phyloP scores from a whole-genome alignment of 129 eudicot genomes.

The Pseudognaphalium luteoalbum region DNA sequence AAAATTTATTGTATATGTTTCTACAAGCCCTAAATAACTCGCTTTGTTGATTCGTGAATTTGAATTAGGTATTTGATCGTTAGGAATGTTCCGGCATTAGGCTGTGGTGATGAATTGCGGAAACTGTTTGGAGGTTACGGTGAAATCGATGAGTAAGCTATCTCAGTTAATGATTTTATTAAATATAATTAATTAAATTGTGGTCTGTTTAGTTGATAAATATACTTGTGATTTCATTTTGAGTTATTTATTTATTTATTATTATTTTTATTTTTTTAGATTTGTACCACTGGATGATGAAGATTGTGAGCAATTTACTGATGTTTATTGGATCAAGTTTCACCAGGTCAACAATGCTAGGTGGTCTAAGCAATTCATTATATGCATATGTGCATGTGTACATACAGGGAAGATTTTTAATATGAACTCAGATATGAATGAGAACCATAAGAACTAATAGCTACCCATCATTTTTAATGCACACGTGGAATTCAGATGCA shows the following conservation, averaged over 20 bases:
- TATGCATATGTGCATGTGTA: background rate
- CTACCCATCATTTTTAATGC: too few relatives aligned
- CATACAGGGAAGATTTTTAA: background rate
- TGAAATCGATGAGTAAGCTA: conserved; percentile 69
- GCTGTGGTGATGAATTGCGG: conserved; percentile 82
- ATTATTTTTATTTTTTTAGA: conserved; percentile 40
- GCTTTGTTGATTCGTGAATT: conserved; percentile 3
- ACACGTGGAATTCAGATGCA: too few relatives aligned
- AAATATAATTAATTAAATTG: too few relatives aligned
- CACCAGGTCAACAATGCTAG: conserved; percentile 73
- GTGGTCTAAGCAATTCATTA: conserved; percentile 31
- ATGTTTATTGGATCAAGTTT: conserved; percentile 95
- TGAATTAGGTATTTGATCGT: conserved; percentile 66
- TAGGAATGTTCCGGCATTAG: conserved; percentile 86
- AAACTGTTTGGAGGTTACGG: conserved; percentile 71
- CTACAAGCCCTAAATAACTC: conserved; percentile 23
- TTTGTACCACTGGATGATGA: conserved; percentile 95
- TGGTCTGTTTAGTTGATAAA: background rate
- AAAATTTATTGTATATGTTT: background rate
- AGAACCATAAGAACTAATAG: too few relatives aligned
- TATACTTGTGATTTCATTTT: conserved; percentile 1
- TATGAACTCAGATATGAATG: too few relatives aligned
- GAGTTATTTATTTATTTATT: conserved; percentile 3
- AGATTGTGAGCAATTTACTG: conserved; percentile 89
- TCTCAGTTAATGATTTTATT: background rate